Conservation (phyloP, 2,329 filamentous ascomycete species). For the Hirsutella thompsonii region DNA sequence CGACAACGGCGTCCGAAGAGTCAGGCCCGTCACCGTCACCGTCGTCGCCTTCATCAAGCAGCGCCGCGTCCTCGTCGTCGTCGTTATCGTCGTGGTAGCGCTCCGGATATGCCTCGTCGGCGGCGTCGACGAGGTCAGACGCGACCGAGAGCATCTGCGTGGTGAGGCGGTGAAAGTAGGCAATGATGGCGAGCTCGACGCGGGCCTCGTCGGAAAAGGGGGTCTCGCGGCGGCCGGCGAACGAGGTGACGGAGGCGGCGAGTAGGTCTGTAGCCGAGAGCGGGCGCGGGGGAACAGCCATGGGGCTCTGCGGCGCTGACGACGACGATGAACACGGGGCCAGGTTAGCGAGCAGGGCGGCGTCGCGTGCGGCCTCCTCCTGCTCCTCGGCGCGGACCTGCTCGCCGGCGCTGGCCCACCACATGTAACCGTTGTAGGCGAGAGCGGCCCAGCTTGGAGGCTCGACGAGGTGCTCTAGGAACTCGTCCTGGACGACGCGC, state of each 20-base stretch:
- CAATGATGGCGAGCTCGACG: constrained; percentile 58
- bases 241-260: constrained; percentile 30
- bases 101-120: constrained; percentile 27
- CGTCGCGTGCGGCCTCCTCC: constrained; percentile 43
- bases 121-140: constrained; percentile 42
- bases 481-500: constrained; percentile 19
- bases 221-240: constrained; percentile 23
- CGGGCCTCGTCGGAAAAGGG: constrained; percentile 29
- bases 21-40: constrained; percentile 11
- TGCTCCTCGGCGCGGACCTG: constrained; percentile 47
- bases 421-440: constrained; percentile 75
- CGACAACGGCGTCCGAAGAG: constrained; percentile 18
- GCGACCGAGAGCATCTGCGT: constrained; percentile 50
- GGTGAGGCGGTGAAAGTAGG: constrained; percentile 71
- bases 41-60: constrained; percentile 8
- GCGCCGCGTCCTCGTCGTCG: constrained; percentile 15
- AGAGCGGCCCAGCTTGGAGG: constrained; percentile 58
- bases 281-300: constrained; percentile 16
- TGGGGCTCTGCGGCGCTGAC: constrained; percentile 15
- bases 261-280: constrained; percentile 21
- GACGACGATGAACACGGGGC: no score
- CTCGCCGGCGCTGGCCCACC: constrained; percentile 80
- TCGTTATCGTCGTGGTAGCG: constrained; percentile 22
- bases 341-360: constrained; percentile 41
- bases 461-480: constrained; percentile 44